Evolutionary conservation across 2,329 filamentous ascomycete genomes (phyloP).

Genomic region (Colletotrichum karsti): DNA sequence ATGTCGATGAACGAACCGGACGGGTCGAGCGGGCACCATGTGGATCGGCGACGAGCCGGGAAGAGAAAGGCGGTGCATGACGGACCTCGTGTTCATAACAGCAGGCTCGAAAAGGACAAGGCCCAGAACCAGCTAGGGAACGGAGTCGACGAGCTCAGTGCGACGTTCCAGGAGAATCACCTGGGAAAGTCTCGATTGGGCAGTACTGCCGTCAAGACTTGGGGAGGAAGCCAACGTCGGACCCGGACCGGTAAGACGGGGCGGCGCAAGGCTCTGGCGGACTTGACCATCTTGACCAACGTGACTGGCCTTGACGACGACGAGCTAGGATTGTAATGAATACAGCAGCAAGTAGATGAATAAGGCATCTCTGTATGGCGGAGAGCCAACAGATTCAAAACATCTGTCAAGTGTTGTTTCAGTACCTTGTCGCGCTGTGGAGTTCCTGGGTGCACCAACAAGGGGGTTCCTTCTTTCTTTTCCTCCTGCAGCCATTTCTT

Average conservation of each 20-base stretch:
- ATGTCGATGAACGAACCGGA: neutral
- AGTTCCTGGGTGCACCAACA: neutral
- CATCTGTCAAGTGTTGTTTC: neutral
- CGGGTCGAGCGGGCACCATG: neutral
- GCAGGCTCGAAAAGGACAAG: neutral
- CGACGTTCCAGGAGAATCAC: neutral
- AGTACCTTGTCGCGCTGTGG: slow-evolving; percentile 20
- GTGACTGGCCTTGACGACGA: slow-evolving; percentile 14
- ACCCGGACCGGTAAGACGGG: slow-evolving; percentile 3
- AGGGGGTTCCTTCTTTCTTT: neutral
- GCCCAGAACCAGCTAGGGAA: neutral
- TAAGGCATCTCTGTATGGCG: neutral
- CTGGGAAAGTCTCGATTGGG: neutral
- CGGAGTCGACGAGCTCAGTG: slow-evolving; percentile 10
- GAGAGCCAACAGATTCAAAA: neutral
- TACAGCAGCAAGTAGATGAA: slow-evolving; percentile 9
- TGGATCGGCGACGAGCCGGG: neutral
- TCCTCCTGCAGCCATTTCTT: neutral
- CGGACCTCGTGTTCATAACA: neutral
- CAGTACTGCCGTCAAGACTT: neutral
- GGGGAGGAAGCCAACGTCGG: neutral
- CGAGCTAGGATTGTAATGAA: slow-evolving; percentile 19
- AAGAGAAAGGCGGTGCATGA: neutral
- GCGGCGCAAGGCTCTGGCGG: neutral
- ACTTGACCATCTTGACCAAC: neutral